Evolutionary conservation across 257 asterid genomes (phyloP).

Genomic region (Fraxinus anomala): DNA sequence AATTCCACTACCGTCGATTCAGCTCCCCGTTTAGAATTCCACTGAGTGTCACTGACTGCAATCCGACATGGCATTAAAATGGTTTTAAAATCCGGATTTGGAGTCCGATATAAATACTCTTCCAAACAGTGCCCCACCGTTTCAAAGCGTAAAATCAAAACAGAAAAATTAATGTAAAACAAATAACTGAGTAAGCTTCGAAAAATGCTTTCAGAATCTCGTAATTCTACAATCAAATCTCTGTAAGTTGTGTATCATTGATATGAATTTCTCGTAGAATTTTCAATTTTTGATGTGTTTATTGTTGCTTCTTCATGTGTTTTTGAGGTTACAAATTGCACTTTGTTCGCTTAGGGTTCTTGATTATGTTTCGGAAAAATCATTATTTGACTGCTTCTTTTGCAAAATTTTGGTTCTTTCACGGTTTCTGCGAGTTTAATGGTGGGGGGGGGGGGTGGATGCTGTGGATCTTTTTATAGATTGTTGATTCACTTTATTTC

Average conservation of each 20-base stretch:
- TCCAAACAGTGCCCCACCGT: conserved; percentile 12
- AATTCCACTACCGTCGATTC: conserved; percentile 51
- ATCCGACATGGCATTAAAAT: conserved; percentile 62
- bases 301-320: neutral
- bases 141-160: neutral
- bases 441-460: conserved; percentile 1
- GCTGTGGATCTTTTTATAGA: conserved; percentile 27
- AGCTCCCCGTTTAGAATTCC: conserved; percentile 33
- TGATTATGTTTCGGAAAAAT: conserved; percentile 11
- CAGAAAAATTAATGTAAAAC: neutral
- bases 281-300: conserved; percentile 17
- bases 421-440: conserved; percentile 14
- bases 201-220: conserved; percentile 24
- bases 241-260: conserved; percentile 33
- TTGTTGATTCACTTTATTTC: conserved; percentile 6
- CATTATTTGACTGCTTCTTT: neutral
- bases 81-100: conserved; percentile 72
- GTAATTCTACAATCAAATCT: conserved; percentile 29
- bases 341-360: conserved; percentile 48
- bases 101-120: conserved; percentile 59
- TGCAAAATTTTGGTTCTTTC: neutral
- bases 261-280: neutral
- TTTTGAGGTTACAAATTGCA: conserved; percentile 6
- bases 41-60: conserved; percentile 43
- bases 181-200: conserved; percentile 30